Conservation (phyloP, 768 basidiomycete species). For the Inosperma sp. region DNA sequence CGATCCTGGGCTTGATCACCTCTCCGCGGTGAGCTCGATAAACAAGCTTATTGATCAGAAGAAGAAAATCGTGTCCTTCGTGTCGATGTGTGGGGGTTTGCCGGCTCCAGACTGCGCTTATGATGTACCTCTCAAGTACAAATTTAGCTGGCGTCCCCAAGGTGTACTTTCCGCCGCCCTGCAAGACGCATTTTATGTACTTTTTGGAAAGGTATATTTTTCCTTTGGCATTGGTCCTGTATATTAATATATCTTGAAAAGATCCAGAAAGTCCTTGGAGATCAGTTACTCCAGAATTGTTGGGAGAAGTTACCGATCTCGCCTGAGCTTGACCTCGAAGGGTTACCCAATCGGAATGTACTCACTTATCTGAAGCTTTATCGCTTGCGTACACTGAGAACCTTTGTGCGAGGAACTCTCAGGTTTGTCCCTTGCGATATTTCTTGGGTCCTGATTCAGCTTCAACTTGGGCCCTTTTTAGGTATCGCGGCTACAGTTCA, state of each 20-base stretch:
- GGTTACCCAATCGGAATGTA: slow-evolving; percentile 82
- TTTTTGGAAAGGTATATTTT: slow-evolving; percentile 48
- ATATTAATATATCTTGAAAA: neutral
- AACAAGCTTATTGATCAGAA: slow-evolving; percentile 44
- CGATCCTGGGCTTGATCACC: slow-evolving; percentile 88
- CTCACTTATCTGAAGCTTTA: slow-evolving; percentile 67
- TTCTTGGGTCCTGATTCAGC: neutral
- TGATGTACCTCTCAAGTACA: slow-evolving; percentile 76
- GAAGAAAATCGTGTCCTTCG: slow-evolving; percentile 65
- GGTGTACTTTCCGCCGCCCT: slow-evolving; percentile 80
- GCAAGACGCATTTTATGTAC: slow-evolving; percentile 64
- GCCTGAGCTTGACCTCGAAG: slow-evolving; percentile 64
- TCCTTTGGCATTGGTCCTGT: neutral
- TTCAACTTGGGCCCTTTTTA: slow-evolving; percentile 25
- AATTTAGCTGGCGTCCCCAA: slow-evolving; percentile 90
- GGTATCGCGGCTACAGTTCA: slow-evolving; percentile 79
- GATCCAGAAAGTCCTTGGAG: slow-evolving; percentile 26
- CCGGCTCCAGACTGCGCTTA: slow-evolving; percentile 65
- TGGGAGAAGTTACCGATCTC: slow-evolving; percentile 70
- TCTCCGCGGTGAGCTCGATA: slow-evolving; percentile 74
- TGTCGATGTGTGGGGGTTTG: slow-evolving; percentile 90
- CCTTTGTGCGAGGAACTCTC: slow-evolving; percentile 80
- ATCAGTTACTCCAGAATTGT: slow-evolving; percentile 48
- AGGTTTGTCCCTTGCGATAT: slow-evolving; percentile 39
- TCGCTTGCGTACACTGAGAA: slow-evolving; percentile 47